Percentiles rank a stretch among this genome's conserved stretches.
These are phyloP conservation scores for Carex arenaria DNA, from an alignment of 202 grass and related monocot species.

Conservation along the genomic window DNA sequence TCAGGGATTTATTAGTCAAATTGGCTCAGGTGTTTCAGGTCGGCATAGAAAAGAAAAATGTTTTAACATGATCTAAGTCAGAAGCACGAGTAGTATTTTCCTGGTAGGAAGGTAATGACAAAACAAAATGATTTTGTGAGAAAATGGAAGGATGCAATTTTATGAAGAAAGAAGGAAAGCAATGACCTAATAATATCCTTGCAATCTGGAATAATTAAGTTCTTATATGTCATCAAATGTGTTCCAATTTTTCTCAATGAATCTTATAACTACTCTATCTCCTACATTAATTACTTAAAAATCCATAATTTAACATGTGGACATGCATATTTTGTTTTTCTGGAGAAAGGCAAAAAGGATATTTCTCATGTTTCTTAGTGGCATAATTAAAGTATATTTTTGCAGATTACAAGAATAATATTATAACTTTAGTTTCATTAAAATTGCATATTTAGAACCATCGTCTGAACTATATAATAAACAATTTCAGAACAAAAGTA, in stretches of 20 bases:
- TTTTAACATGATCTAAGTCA: too few species aligned
- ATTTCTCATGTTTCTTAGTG: neutral
- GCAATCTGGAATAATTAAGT: neutral
- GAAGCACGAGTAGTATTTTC: too few species aligned
- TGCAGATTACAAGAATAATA: neutral
- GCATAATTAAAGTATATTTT: neutral
- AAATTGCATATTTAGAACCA: neutral
- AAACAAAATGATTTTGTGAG: too few species aligned
- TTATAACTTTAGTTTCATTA: neutral
- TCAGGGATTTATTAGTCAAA: neutral
- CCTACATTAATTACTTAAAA: neutral
- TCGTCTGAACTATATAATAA: neutral
- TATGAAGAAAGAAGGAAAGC: neutral
- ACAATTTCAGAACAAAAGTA: slow-evolving; percentile 46
- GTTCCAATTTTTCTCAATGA: neutral
- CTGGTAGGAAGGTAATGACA: too few species aligned
- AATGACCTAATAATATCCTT: neutral
- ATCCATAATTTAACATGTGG: neutral
- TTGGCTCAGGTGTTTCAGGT: too few species aligned
- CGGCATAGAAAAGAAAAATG: too few species aligned
- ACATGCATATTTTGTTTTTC: neutral
- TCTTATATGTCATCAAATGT: neutral
- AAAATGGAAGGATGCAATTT: neutral
- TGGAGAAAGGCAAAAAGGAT: neutral
- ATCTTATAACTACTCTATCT: neutral